A percentile compares a stretch with the other conserved stretches of the same genome.
These are phyloP conservation scores for Trichophyton mentagrophytes DNA, from an alignment of 2,329 filamentous ascomycete genomes.

Conservation along the genomic window DNA sequence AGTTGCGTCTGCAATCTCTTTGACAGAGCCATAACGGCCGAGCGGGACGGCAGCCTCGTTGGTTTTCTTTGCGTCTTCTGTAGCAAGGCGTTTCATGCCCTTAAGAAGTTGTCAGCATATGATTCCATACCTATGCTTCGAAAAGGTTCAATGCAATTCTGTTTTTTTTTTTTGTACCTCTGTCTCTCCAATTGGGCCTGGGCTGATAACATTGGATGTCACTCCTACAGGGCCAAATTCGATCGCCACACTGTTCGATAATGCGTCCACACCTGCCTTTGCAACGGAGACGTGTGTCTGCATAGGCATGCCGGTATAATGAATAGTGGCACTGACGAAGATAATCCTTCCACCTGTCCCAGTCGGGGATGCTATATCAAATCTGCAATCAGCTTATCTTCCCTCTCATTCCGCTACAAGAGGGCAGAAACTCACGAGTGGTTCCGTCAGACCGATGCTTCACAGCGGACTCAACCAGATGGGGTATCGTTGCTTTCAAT, in stretches of 20 bases:
- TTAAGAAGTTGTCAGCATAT: conserved; percentile 11
- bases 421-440: conserved; percentile 25
- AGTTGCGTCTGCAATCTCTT: conserved; percentile 85
- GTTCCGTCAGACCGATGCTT: conserved; percentile 50
- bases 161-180: conserved; percentile 36
- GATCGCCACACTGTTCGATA: conserved; percentile 65
- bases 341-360: conserved; percentile 71
- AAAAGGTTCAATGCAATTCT: too few relatives aligned
- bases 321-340: conserved; percentile 80
- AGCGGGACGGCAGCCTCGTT: conserved; percentile 49
- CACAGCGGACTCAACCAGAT: conserved; percentile 62
- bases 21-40: conserved; percentile 64
- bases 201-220: conserved; percentile 77
- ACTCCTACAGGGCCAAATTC: conserved; percentile 84
- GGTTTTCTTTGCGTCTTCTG: conserved; percentile 39
- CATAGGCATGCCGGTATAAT: conserved; percentile 74
- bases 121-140: too few relatives aligned
- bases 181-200: conserved; percentile 73
- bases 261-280: conserved; percentile 79
- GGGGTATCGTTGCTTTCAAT: conserved; percentile 75
- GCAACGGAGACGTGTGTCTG: conserved; percentile 85
- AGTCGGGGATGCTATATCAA: conserved; percentile 27
- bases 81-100: conserved; percentile 53
- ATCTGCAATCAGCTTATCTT: conserved; percentile 8
- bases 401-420: too few relatives aligned